A percentile compares a stretch with the other conserved stretches of the same genome.
Evolutionary conservation across 768 basidiomycete genomes (phyloP).

Genomic region (Lanmaoa pseudosensibilis): DNA sequence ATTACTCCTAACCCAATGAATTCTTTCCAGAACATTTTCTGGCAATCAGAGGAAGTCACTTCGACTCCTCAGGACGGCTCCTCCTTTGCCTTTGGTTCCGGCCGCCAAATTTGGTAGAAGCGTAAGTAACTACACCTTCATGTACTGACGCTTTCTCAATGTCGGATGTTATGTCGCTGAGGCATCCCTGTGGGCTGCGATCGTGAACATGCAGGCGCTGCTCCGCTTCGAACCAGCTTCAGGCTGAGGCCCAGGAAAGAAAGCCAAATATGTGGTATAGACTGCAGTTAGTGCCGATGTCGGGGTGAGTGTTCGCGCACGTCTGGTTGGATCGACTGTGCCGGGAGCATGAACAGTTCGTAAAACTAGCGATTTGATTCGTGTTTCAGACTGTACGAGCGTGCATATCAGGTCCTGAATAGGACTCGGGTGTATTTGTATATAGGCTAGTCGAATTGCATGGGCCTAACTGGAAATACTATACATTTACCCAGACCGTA

Average conservation of each 20-base stretch:
- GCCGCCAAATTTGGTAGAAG: constrained; percentile 36
- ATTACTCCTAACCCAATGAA: constrained; percentile 33
- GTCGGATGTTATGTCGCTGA: constrained; percentile 42
- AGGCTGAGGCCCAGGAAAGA: constrained; percentile 1
- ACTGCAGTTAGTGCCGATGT: background rate
- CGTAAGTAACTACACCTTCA: background rate
- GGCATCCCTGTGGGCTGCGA: constrained; percentile 29
- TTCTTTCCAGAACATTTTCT: constrained; percentile 38
- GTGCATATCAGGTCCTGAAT: background rate
- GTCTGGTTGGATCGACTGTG: background rate
- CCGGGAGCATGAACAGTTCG: background rate
- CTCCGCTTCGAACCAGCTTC: constrained; percentile 4
- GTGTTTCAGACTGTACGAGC: background rate
- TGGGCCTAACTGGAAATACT: background rate
- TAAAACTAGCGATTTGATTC: background rate
- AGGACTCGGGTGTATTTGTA: too few species aligned
- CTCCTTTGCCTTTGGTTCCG: constrained; percentile 31
- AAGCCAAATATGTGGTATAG: constrained; percentile 8
- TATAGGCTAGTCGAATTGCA: background rate
- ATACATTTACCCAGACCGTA: background rate
- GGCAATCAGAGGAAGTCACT: background rate
- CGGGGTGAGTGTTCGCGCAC: background rate
- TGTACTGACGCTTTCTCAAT: constrained; percentile 18
- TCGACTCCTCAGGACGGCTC: background rate
- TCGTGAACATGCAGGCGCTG: constrained; percentile 9